Base-by-base conservation (phyloP, 805 yeast species). In the Henningerozyma blattae region DNA sequence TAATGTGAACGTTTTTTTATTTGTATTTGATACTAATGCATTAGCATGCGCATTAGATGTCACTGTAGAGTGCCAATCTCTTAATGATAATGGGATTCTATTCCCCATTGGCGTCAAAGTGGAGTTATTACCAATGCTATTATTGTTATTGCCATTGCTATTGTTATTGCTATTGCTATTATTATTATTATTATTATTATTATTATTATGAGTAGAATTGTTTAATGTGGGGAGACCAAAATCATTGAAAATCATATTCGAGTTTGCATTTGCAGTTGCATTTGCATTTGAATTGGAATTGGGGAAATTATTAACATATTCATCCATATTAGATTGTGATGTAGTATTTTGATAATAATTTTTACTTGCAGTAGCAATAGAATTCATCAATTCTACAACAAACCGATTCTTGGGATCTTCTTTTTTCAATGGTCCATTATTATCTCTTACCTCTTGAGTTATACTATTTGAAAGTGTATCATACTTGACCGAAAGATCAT, bases 1-100 rank as follows among this genome's bases (percentile, higher is more conserved):
- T 34, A 55, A 31, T 9, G 48, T 47, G 29, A 55, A 55, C 4
- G 53, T 34, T 39, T 14, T 31, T 32, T 27, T 32, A 22, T 4
- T 22, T 8, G 7, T 13, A 20, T 20, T 20, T 8, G 24, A 20
- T 9, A 9, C 12, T 20, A 12, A 8, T 20, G 12, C 12, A 20
- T 8, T 20, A 12, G 12, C 8, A 20, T 20, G 8, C 24, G 24
- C 12, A 24, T n/a, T 12, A 12, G 27, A n/a, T 9, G 10, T 6
- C 6, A n/a, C 10, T 24, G 27, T 24, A n/a, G 24, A 28, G 13
- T 18, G n/a, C 18, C 15, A 6, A 10, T n/a, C 22, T 28, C 6
- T 3, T 28, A 13, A 6, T 13, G 19, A 6, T 15, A 4, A 16
- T n/a, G 19, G 5, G 4, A 15, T 16, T 27, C 3, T 14, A 14